A percentile compares a stretch with the other conserved stretches of the same genome.
phyloP scores from a whole-genome alignment of 352 stramenopile genomes.

The Phytopythium oedochilum region DNA sequence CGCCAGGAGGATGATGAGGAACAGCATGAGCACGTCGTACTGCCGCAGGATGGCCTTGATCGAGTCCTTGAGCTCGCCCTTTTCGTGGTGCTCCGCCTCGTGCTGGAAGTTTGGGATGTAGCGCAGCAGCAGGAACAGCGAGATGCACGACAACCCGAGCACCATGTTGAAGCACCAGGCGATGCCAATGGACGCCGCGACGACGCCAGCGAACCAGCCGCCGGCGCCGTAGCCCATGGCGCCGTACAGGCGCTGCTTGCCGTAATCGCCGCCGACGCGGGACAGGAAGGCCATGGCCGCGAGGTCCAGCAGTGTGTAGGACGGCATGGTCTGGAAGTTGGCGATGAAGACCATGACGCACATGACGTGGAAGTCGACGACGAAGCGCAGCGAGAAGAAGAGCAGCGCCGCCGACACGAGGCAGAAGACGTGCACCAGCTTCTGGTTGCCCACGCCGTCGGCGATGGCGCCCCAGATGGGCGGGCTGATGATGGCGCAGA shows the following conservation, averaged over 20 bases:
- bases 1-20: slow-evolving; percentile 26
- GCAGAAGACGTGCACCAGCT: slow-evolving; percentile 32
- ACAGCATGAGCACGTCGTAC: slow-evolving; percentile 26
- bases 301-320: slow-evolving; percentile 36
- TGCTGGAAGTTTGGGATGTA: slow-evolving; percentile 36
- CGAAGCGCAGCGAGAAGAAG: slow-evolving; percentile 43
- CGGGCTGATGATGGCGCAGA: slow-evolving; percentile 34
- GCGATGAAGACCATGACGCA: slow-evolving; percentile 37
- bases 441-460: slow-evolving; percentile 37
- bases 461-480: slow-evolving; percentile 37
- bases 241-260: slow-evolving; percentile 45
- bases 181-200: slow-evolving; percentile 32
- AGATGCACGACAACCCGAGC: slow-evolving; percentile 30
- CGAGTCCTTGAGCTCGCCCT: slow-evolving; percentile 24
- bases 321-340: slow-evolving; percentile 43
- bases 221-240: slow-evolving; percentile 36
- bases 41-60: slow-evolving; percentile 22
- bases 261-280: slow-evolving; percentile 35
- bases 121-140: slow-evolving; percentile 24
- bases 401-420: slow-evolving; percentile 35
- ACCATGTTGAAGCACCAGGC: slow-evolving; percentile 45
- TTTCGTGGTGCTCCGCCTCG: slow-evolving; percentile 21
- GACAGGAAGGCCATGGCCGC: slow-evolving; percentile 30
- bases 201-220: slow-evolving; percentile 36
- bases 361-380: slow-evolving; percentile 35